Percentiles rank a stretch among this genome's conserved stretches.
Evolutionary conservation across 2,329 filamentous ascomycete genomes (phyloP).

Genomic region (Aureobasidium sp.): DNA sequence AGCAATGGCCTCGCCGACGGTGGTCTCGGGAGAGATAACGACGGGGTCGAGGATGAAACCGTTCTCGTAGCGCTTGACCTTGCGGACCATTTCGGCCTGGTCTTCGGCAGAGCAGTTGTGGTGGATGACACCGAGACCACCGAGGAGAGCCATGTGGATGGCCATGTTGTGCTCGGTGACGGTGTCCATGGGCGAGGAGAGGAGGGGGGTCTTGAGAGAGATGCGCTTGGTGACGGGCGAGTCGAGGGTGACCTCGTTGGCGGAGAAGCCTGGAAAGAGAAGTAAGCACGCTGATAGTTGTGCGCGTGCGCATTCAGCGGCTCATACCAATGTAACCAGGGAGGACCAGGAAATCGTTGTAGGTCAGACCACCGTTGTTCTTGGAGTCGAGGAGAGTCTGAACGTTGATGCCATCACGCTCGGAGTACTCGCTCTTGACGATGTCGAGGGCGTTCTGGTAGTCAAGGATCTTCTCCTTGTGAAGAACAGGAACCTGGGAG

Average conservation of each 20-base stretch:
- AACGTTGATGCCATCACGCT: constrained; percentile 79
- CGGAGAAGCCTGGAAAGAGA: constrained; percentile 63
- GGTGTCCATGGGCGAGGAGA: constrained; percentile 98
- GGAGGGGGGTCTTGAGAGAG: constrained; percentile 88
- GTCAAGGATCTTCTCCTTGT: constrained; percentile 58
- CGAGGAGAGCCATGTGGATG: constrained; percentile 88
- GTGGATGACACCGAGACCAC: constrained; percentile 89
- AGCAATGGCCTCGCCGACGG: constrained; percentile 81
- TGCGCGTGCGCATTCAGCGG: constrained; percentile 12
- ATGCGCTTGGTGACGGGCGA: constrained; percentile 93
- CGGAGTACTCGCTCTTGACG: constrained; percentile 68
- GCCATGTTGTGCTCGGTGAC: constrained; percentile 99
- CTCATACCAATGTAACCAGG: constrained; percentile 82
- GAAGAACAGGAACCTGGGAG: constrained; percentile 39
- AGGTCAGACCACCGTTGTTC: constrained; percentile 88
- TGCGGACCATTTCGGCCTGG: constrained; percentile 97
- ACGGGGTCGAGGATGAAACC: constrained; percentile 96
- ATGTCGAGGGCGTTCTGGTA: constrained; percentile 69
- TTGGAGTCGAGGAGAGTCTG: constrained; percentile 83
- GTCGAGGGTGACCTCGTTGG: constrained; percentile 80
- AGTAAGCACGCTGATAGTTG: constrained; percentile 22
- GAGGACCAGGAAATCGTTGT: constrained; percentile 96
- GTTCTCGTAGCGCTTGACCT: constrained; percentile 99
- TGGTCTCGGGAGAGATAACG: constrained; percentile 79
- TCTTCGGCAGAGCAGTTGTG: constrained; percentile 98